Evolutionary conservation across 2,329 filamentous ascomycete genomes (phyloP).

Genomic region (Myriosclerotinia curreyana): DNA sequence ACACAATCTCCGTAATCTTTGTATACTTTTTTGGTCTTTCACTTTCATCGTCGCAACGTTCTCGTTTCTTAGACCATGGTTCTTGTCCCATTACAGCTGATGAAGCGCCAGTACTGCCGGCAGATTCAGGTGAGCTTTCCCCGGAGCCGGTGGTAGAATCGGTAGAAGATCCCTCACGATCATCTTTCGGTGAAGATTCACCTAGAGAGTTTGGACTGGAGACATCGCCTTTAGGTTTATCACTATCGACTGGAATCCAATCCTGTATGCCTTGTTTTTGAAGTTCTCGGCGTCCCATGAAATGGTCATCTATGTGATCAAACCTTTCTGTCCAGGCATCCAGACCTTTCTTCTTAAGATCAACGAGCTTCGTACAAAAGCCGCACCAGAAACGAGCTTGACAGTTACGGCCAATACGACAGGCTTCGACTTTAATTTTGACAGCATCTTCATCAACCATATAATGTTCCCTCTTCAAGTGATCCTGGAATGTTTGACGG

Average conservation of each 20-base stretch:
- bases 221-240: conserved; percentile 27
- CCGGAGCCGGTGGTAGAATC: conserved; percentile 11
- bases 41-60: conserved; percentile 19
- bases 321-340: conserved; percentile 60
- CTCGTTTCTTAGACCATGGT: conserved; percentile 20
- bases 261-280: conserved; percentile 49
- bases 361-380: conserved; percentile 63
- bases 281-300: conserved; percentile 50
- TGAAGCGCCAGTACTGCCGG: conserved; percentile 19
- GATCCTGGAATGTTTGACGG: conserved; percentile 56
- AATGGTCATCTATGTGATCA: conserved; percentile 75
- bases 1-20: conserved; percentile 25
- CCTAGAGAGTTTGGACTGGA: conserved; percentile 13
- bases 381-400: conserved; percentile 80
- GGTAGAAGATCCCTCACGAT: conserved; percentile 5
- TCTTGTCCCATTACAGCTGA: conserved; percentile 20
- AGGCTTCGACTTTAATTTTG: conserved; percentile 48
- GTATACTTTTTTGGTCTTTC: conserved; percentile 23
- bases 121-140: conserved; percentile 18
- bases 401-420: conserved; percentile 62
- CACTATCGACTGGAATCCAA: conserved; percentile 47
- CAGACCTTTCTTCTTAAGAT: conserved; percentile 45
- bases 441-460: conserved; percentile 35
- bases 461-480: conserved; percentile 49
- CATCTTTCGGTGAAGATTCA: conserved; percentile 13